These are phyloP conservation scores for Termitomyces heimii DNA, from an alignment of 768 basidiomycete genomes.

Conservation along the genomic window DNA sequence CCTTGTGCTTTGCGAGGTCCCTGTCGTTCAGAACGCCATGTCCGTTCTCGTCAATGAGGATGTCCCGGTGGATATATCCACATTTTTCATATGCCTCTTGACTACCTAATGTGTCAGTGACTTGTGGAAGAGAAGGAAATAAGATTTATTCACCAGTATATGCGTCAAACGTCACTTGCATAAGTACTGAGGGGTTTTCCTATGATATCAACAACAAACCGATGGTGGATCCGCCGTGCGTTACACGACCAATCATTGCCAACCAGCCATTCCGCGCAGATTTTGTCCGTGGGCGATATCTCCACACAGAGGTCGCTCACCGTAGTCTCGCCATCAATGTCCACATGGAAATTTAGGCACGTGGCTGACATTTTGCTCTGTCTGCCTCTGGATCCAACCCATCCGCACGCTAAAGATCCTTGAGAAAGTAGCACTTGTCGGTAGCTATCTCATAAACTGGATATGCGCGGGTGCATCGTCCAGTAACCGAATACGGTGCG, in stretches of 20 bases:
- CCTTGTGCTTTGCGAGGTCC: neutral
- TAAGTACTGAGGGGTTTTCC: neutral
- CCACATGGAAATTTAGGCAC: slow-evolving; percentile 22
- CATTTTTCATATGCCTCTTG: too few relatives aligned
- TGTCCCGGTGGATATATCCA: too few relatives aligned
- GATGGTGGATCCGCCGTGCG: neutral
- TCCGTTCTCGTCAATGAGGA: too few relatives aligned
- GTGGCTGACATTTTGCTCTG: neutral
- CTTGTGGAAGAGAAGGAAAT: neutral
- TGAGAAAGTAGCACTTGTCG: too few relatives aligned
- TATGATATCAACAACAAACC: neutral
- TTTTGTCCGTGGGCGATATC: neutral
- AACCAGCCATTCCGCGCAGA: too few relatives aligned
- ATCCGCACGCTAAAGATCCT: too few relatives aligned
- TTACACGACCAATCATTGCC: neutral
- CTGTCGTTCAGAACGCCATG: neutral
- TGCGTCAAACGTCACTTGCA: too few relatives aligned
- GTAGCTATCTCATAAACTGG: too few relatives aligned
- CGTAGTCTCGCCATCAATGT: slow-evolving; percentile 18
- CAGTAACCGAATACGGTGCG: slow-evolving; percentile 9
- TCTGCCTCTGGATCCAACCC: slow-evolving; percentile 13
- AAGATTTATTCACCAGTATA: too few relatives aligned
- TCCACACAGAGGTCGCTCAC: slow-evolving; percentile 4
- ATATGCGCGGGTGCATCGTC: slow-evolving; percentile 2
- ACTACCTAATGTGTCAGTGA: neutral